Conservation (phyloP, 345 rosid genomes). For the Noccaea bulbosa region DNA sequence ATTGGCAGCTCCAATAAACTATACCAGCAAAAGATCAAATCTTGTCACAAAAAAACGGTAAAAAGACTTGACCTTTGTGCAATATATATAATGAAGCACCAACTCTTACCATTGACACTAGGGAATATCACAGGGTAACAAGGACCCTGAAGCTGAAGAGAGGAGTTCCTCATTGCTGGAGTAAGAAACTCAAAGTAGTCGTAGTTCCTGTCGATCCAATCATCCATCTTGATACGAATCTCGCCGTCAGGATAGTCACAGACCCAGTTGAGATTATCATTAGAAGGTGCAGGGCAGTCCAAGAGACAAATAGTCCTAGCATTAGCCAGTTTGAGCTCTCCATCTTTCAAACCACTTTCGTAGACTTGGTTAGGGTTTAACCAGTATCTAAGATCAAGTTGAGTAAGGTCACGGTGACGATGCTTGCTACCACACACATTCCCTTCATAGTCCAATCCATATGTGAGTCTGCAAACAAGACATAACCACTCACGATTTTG, state of each 20-base stretch:
- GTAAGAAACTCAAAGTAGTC: conserved; percentile 94
- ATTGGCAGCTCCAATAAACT: conserved; percentile 98
- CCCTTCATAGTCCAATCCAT: conserved; percentile 96
- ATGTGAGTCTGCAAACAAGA: conserved; percentile 69
- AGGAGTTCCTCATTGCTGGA: conserved; percentile 86
- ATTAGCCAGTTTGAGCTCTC: conserved; percentile 66
- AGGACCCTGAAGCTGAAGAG: conserved; percentile 97
- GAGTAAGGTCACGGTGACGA: conserved; percentile 68
- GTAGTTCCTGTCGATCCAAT: conserved; percentile 89
- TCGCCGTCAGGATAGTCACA: conserved; percentile 99
- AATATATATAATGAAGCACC: not conserved
- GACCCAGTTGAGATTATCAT: conserved; percentile 86
- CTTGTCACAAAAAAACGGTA: not conserved
- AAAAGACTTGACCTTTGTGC: conserved; percentile 11
- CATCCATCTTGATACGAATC: conserved; percentile 69
- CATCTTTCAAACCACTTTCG: conserved; percentile 84
- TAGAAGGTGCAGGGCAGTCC: conserved; percentile 85
- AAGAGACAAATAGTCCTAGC: conserved; percentile 89
- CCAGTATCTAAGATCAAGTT: conserved; percentile 89
- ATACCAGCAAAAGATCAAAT: conserved; percentile 9
- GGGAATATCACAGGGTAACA: conserved; percentile 97
- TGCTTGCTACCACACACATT: conserved; percentile 90
- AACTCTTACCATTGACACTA: conserved; percentile 72
- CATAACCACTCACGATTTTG: conserved; percentile 2
- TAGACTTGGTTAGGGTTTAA: conserved; percentile 94